phyloP scores from a whole-genome alignment of 2,329 filamentous ascomycete species.

The Tolypocladium inflatum region DNA sequence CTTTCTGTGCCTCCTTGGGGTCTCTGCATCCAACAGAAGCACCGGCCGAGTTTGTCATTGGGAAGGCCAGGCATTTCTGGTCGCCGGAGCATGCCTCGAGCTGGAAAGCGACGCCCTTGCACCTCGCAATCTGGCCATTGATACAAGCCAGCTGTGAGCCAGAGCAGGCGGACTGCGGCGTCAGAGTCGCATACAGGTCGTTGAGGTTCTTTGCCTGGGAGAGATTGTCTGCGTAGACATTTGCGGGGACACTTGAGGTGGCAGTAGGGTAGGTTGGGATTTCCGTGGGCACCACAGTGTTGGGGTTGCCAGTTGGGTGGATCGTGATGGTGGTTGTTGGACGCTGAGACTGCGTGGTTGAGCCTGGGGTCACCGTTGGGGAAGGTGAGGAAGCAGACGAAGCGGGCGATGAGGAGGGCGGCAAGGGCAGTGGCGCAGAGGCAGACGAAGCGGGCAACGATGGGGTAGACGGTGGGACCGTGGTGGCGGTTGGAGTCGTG shows the following conservation, averaged over 20 bases:
- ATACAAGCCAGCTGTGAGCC: constrained; percentile 43
- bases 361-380: neutral
- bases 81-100: constrained; percentile 26
- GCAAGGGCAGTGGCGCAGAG: too few species aligned
- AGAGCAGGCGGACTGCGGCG: constrained; percentile 35
- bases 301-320: constrained; percentile 24
- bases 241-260: constrained; percentile 30
- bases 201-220: constrained; percentile 36
- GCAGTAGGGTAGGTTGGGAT: constrained; percentile 23
- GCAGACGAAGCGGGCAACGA: neutral
- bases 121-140: constrained; percentile 36
- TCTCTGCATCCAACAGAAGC: constrained; percentile 40
- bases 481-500: neutral
- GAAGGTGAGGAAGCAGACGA: constrained; percentile 6
- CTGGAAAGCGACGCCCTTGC: constrained; percentile 31
- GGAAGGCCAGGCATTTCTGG: constrained; percentile 42
- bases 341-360: neutral
- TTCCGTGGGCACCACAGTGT: constrained; percentile 31
- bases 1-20: constrained; percentile 24
- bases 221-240: constrained; percentile 35
- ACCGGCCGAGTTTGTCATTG: constrained; percentile 37
- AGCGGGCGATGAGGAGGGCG: neutral
- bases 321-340: constrained; percentile 5
- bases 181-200: constrained; percentile 32
- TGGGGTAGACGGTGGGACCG: neutral